phyloP scores from a whole-genome alignment of 2,329 filamentous ascomycete genomes.

The Verruconis gallopava region DNA sequence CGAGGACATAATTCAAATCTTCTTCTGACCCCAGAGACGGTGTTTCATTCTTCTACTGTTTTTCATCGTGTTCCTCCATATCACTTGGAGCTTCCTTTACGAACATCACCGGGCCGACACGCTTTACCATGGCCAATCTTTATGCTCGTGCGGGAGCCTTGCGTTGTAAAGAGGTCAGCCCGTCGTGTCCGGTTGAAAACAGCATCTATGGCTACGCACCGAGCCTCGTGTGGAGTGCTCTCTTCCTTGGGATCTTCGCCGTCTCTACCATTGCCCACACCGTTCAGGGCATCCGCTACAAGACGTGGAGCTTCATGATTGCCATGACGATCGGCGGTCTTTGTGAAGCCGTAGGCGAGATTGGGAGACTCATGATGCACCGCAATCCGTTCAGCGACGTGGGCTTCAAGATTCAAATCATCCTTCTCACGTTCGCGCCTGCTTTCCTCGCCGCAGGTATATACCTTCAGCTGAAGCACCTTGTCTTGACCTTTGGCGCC shows the following conservation, averaged over 20 bases:
- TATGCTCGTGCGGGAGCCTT: too few relatives aligned
- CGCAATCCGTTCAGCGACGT: conserved; percentile 41
- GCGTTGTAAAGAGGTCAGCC: conserved; percentile 23
- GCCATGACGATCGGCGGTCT: conserved; percentile 27
- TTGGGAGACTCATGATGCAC: conserved; percentile 38
- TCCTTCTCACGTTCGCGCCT: conserved; percentile 45
- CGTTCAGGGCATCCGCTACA: conserved; percentile 21
- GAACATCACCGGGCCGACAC: too few relatives aligned
- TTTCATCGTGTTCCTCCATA: too few relatives aligned
- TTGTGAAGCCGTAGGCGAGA: conserved; percentile 26
- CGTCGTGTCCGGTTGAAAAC: conserved; percentile 29
- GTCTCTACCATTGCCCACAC: conserved; percentile 23
- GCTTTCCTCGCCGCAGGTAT: conserved; percentile 48
- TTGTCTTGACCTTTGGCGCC: conserved; percentile 38
- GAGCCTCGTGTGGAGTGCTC: conserved; percentile 23
- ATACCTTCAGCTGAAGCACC: conserved; percentile 52
- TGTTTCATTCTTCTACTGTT: too few relatives aligned
- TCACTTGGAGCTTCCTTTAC: too few relatives aligned
- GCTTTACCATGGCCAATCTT: too few relatives aligned
- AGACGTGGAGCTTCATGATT: conserved; percentile 29
- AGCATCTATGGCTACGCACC: conserved; percentile 29
- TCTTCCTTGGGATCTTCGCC: conserved; percentile 27
- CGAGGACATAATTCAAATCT: too few relatives aligned
- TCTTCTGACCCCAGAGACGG: too few relatives aligned
- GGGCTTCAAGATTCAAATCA: conserved; percentile 47